These are phyloP conservation scores for Alternaria burnsii DNA, from an alignment of 2,329 filamentous ascomycete species.

Conservation along the genomic window DNA sequence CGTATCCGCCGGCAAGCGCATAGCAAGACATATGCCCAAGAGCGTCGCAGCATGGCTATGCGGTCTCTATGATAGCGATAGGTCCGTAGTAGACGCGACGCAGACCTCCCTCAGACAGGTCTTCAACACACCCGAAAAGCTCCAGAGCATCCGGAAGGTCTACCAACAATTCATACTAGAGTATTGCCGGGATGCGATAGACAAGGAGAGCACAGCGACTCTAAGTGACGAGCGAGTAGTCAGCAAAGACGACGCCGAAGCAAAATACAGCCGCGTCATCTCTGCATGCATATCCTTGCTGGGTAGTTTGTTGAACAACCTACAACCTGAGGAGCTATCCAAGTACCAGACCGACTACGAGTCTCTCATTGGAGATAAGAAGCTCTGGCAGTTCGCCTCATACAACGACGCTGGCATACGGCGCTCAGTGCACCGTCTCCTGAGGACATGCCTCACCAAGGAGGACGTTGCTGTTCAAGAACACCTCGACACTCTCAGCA, in stretches of 20 bases:
- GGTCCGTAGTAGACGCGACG: constrained; percentile 77
- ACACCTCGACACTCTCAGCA: constrained; percentile 65
- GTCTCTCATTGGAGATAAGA: constrained; percentile 69
- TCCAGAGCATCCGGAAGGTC: constrained; percentile 76
- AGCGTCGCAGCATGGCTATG: constrained; percentile 91
- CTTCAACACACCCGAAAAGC: constrained; percentile 81
- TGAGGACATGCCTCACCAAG: constrained; percentile 61
- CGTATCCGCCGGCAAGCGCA: constrained; percentile 74
- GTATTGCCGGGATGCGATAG: constrained; percentile 79
- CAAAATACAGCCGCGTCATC: constrained; percentile 85
- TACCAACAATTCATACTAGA: constrained; percentile 84
- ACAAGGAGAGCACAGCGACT: constrained; percentile 79
- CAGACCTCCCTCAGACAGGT: constrained; percentile 78
- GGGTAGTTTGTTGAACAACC: constrained; percentile 60
- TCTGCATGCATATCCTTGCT: constrained; percentile 66
- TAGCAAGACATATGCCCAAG: constrained; percentile 79
- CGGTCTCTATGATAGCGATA: constrained; percentile 86
- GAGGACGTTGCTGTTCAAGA: constrained; percentile 52
- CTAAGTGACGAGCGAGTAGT: constrained; percentile 90
- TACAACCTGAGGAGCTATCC: constrained; percentile 61
- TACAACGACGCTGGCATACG: constrained; percentile 67
- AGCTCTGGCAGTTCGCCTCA: constrained; percentile 67
- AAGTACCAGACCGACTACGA: constrained; percentile 71
- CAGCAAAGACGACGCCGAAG: constrained; percentile 81
- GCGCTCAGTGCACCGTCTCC: constrained; percentile 64